Base-by-base conservation (phyloP, 352 stramenopile species). In the Globisporangium emineosum region DNA sequence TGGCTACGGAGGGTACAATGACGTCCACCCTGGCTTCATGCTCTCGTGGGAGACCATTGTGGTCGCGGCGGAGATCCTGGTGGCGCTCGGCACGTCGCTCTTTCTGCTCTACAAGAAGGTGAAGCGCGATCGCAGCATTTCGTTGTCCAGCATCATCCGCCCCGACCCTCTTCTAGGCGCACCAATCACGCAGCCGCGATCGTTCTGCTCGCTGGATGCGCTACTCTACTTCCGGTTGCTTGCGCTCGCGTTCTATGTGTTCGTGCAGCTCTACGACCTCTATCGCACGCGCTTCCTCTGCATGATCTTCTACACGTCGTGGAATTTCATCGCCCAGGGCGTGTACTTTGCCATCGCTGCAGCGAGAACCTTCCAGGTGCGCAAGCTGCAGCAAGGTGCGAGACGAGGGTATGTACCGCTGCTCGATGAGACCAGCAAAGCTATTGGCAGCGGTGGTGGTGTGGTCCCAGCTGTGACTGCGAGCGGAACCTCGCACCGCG, bases 291-390 rank as follows among this genome's bases (percentile, higher is more conserved):
- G 53, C 10, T 66, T 65, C 33, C 67, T 68, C 35, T 91, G 86
- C 50, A 62, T 93, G 55, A 66, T 66, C 53, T 92, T 94, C 65
- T 94, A 90, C 71, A 94, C 86, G 43, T 90, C 81, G n/a, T 94
- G 86, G 86, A 94, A 94, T 67, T 91, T 93, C 50, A 75, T 89
- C n/a, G 64, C 77, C 3, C 83, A 94, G 61, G 81, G 79, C 50
- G 45, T 57, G 32, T 92, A 92, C 75, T 92, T 92, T 64, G 42
- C 42, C 0, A 27, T 61, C 5, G 81, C 83, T 8, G 66, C 72
- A 0, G 57, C 51, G 40, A 64, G 70, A 19, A 86, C 81, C 4
- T 60, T 62, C 53, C 63, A 70, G 37, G 62, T 54, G 37, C 19
- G 64, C 21, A 45, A 68, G 32, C 60, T 78, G 25, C 60, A 57